Evolutionary conservation across 352 stramenopile genomes (phyloP).

Genomic region (Thalassiosira mediterranea): DNA sequence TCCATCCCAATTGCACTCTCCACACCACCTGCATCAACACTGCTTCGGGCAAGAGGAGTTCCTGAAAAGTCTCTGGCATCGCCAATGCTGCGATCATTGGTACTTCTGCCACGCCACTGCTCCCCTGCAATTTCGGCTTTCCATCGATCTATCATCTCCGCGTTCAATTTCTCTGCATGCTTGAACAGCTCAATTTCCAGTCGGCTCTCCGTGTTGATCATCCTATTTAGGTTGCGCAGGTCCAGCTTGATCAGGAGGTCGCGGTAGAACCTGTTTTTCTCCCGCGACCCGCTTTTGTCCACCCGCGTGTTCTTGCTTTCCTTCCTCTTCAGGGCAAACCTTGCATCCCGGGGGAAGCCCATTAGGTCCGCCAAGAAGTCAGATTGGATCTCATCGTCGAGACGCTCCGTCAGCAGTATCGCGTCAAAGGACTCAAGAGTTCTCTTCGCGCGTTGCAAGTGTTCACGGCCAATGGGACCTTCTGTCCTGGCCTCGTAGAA

Average conservation of each 20-base stretch:
- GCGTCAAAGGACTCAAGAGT: slow-evolving; percentile 39
- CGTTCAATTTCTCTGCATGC: slow-evolving; percentile 21
- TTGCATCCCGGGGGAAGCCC: slow-evolving; percentile 37
- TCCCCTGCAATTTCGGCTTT: slow-evolving; percentile 24
- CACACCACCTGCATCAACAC: too few species aligned
- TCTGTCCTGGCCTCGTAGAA: slow-evolving; percentile 35
- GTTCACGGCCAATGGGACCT: slow-evolving; percentile 11
- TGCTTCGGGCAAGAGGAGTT: too few species aligned
- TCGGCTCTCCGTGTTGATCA: slow-evolving; percentile 15
- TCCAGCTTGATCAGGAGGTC: slow-evolving; percentile 28
- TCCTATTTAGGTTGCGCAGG: background rate
- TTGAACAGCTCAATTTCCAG: slow-evolving; percentile 30
- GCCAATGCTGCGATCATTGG: too few species aligned
- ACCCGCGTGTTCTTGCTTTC: slow-evolving; percentile 26
- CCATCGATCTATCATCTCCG: slow-evolving; percentile 16
- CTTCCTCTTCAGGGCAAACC: slow-evolving; percentile 40
- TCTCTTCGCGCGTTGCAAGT: slow-evolving; percentile 25
- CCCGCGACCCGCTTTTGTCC: slow-evolving; percentile 25
- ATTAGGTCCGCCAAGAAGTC: slow-evolving; percentile 43
- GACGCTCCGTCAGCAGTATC: slow-evolving; percentile 39
- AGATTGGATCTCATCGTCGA: slow-evolving; percentile 27
- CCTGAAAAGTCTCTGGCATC: too few species aligned
- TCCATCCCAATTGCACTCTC: too few species aligned
- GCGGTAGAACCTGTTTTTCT: slow-evolving; percentile 50
- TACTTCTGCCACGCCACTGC: too few species aligned